phyloP scores from a whole-genome alignment of 73 alveolate genomes.

The Tetrahymena elliotti region DNA sequence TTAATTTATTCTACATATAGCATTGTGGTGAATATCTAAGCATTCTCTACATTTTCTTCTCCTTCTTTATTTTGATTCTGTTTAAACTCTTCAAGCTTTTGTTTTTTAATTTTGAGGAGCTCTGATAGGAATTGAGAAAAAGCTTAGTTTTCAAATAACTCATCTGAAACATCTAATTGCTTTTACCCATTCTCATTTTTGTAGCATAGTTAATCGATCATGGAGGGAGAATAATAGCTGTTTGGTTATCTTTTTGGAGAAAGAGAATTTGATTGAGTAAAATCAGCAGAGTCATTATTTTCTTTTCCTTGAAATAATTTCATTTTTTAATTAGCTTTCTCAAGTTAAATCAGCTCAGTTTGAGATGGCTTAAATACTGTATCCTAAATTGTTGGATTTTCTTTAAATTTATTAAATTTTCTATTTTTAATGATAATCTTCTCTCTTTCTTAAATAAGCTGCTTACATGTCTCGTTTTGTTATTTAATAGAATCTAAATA shows the following conservation, averaged over 20 bases:
- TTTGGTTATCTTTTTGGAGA: background rate
- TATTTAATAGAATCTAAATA: background rate
- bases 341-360: background rate
- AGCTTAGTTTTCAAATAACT: background rate
- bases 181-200: background rate
- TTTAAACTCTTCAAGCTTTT: background rate
- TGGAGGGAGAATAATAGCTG: background rate
- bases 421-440: background rate
- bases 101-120: background rate
- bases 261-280: background rate
- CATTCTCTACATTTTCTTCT: background rate
- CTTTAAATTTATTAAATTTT: background rate
- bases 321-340: background rate
- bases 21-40: background rate
- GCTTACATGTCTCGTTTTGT: background rate
- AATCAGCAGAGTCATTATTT: background rate
- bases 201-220: background rate
- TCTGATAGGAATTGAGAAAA: background rate
- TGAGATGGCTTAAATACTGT: background rate
- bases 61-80: background rate
- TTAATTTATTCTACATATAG: background rate
- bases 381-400: background rate
- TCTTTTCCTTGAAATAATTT: background rate
- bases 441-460: background rate
- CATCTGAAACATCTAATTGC: background rate